Percentiles rank a stretch among this genome's conserved stretches.
Conservation (phyloP, 169 alveolate species). For the Eimeria tenella region DNA sequence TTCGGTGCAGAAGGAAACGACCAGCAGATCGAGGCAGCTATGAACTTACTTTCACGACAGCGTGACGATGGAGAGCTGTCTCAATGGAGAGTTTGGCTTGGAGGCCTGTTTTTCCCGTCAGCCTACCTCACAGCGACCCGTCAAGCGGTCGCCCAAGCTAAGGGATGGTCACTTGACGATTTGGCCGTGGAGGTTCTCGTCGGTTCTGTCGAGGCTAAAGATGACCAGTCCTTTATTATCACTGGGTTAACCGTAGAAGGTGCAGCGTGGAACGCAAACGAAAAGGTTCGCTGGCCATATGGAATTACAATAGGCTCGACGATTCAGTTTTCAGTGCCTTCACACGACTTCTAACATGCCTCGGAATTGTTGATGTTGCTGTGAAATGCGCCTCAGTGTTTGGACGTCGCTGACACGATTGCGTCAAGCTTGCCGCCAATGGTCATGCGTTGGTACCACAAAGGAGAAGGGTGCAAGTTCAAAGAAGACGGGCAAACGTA, state of each 20-base stretch:
- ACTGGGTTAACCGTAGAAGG: constrained; percentile 81
- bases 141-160: constrained; percentile 81
- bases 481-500: background rate
- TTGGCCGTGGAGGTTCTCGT: constrained; percentile 73
- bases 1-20: constrained; percentile 83
- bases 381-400: constrained; percentile 39
- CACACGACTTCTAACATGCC: background rate
- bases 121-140: constrained; percentile 85
- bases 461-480: constrained; percentile 58
- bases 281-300: constrained; percentile 17
- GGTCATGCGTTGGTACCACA: constrained; percentile 79
- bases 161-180: constrained; percentile 80
- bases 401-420: constrained; percentile 67
- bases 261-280: constrained; percentile 78
- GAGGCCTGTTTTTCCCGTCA: constrained; percentile 83
- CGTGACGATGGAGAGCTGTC: constrained; percentile 74
- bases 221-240: constrained; percentile 76
- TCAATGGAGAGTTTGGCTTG: constrained; percentile 81
- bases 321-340: background rate
- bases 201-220: constrained; percentile 65
- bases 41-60: constrained; percentile 57
- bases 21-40: constrained; percentile 55
- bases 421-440: constrained; percentile 73
- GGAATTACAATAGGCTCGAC: background rate
- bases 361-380: background rate